These are phyloP conservation scores for Pulveroboletus frians DNA, from an alignment of 768 basidiomycete genomes.

Conservation along the genomic window DNA sequence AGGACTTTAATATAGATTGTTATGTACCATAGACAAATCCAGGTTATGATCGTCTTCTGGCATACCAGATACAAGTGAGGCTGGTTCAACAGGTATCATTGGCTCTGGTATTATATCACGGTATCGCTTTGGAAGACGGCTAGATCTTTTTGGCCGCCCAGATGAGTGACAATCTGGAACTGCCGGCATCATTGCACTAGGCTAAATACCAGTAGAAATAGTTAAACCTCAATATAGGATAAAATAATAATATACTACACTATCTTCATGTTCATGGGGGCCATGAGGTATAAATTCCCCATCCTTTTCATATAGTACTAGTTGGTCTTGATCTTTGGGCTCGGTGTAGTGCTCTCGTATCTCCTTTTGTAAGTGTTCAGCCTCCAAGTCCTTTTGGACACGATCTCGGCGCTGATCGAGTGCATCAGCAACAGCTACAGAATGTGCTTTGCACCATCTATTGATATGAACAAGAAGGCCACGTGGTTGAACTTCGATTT, in stretches of 20 bases:
- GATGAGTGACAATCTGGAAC: background rate
- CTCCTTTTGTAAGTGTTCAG: too few species aligned
- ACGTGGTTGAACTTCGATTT: background rate
- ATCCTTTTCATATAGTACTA: background rate
- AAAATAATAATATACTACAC: background rate
- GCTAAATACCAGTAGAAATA: background rate
- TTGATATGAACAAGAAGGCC: background rate
- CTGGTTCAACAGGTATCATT: background rate
- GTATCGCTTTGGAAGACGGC: background rate
- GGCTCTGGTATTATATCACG: background rate
- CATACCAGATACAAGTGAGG: background rate
- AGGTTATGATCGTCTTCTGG: too few species aligned
- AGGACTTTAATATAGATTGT: background rate
- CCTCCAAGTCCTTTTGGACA: background rate
- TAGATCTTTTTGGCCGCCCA: background rate
- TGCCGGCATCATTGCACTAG: too few species aligned
- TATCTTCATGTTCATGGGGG: too few species aligned
- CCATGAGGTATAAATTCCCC: background rate
- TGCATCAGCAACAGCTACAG: background rate
- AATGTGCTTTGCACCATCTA: background rate
- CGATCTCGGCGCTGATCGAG: background rate
- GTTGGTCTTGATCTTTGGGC: background rate
- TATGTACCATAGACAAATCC: too few species aligned
- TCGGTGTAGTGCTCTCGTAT: background rate
- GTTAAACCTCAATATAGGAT: background rate